phyloP scores from a whole-genome alignment of 1,139 yeast genomes.

The Pichia cactophila region DNA sequence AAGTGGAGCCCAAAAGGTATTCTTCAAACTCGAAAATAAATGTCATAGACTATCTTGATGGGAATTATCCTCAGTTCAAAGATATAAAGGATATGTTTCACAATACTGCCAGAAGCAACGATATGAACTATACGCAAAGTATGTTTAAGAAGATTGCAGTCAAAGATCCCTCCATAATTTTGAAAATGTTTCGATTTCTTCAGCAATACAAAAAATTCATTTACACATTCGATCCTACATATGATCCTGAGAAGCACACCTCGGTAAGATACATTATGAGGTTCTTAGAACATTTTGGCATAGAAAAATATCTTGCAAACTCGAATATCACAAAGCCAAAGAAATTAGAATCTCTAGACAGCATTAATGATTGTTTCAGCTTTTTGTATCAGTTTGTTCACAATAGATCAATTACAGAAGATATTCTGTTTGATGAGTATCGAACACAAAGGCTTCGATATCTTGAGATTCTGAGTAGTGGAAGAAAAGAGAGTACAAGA shows the following conservation, averaged over 20 bases:
- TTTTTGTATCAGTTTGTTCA: neutral
- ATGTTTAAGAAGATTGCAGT: neutral
- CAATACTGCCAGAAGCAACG: neutral
- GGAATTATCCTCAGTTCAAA: neutral
- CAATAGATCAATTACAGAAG: neutral
- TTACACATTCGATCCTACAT: neutral
- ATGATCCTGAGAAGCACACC: neutral
- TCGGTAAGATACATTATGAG: neutral
- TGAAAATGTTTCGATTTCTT: neutral
- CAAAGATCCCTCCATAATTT: neutral
- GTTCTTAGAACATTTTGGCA: neutral
- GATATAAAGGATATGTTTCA: neutral
- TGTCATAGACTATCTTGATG: neutral
- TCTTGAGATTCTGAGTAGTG: neutral
- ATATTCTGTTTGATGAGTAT: no score
- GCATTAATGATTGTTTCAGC: neutral
- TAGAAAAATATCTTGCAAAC: neutral
- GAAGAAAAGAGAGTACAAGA: no score
- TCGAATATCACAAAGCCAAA: neutral
- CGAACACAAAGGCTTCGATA: neutral
- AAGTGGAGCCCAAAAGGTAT: neutral
- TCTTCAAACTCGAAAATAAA: neutral
- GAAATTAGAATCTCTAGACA: neutral
- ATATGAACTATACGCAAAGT: neutral
- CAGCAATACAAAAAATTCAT: neutral